phyloP scores from a whole-genome alignment of 2,329 filamentous ascomycete genomes.

The Pseudogymnoascus sp. region DNA sequence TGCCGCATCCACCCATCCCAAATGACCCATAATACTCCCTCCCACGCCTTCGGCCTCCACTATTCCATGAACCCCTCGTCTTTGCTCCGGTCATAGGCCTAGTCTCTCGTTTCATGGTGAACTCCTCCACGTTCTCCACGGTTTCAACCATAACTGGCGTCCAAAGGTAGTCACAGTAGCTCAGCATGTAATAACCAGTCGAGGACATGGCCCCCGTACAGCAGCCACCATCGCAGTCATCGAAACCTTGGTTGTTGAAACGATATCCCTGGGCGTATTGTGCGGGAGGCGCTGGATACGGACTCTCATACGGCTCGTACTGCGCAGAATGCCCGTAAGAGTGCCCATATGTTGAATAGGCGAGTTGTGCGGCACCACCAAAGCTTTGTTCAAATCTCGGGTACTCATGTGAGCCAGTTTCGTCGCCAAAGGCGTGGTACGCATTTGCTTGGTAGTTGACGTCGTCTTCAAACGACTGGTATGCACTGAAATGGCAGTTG shows the following conservation, averaged over 20 bases:
- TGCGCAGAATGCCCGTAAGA: background rate
- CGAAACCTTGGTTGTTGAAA: background rate
- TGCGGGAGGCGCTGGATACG: background rate
- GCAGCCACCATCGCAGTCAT: background rate
- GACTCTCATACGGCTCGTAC: background rate
- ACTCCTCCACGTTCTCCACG: background rate
- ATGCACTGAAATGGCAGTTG: background rate
- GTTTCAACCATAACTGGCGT: background rate
- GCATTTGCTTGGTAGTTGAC: background rate
- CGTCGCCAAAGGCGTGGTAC: background rate
- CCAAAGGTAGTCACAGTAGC: background rate
- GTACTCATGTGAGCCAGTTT: background rate
- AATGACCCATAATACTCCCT: background rate
- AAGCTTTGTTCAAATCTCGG: background rate
- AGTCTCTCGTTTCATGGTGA: background rate
- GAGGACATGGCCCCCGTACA: background rate
- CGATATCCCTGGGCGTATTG: background rate
- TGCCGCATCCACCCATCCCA: background rate
- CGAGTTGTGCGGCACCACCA: background rate
- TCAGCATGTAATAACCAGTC: background rate
- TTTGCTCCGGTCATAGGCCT: background rate
- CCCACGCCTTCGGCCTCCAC: background rate
- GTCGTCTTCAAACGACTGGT: background rate
- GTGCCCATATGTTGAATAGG: background rate
- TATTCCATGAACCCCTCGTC: background rate